Evolutionary conservation across 768 basidiomycete species (phyloP), one percentile per base, ranked within the genome.

Genomic region (Boletus vermiculosoides): DNA sequence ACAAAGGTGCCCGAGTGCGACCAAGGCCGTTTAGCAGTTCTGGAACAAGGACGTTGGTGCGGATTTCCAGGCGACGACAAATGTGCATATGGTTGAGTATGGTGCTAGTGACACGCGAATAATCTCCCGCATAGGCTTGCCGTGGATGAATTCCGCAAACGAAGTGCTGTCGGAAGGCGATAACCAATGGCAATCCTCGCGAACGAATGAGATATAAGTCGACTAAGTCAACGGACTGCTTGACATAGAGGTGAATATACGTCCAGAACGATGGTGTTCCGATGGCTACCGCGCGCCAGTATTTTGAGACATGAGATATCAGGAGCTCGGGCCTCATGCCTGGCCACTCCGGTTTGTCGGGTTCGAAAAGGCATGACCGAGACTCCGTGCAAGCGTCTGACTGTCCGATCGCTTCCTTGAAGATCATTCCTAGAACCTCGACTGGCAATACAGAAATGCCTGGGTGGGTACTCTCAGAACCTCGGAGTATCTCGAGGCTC

Each of bases 231-330:
- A 45, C 33, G 22, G 68, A 67, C 48, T 71, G 71, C n/a, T 59
- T 41, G 58, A 72, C 52, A 51, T 59, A 59, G 41, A 71, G 65
- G 41, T 41, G 60, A 36, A 71, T 63, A 25, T 61, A 55, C 5
- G 73, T 72, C 80, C 80, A 82, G 20, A 82, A 63, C 31, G 67
- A 56, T 6, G 78, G 73, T 5, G 69, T 72, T 37, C 67, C 69
- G 30, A 76, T 51, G 31, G 76, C 76, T 42, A 77, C 61, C 22
- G 67, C 60, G 55, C 78, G 68, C 80, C 80, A 82, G 52, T 70
- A 59, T 40, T 59, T 70, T 53, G 77, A 80, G 34, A 82, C 73
- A 40, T 72, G 73, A 45, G 78, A 76, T 36, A 78, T 52, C 30
- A 77, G 57, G 15, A 80, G 56, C 52, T 71, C 69, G 1, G 69